Base-by-base conservation (phyloP, 371 early-diverging fungal species). In the Mortierella sp. region DNA sequence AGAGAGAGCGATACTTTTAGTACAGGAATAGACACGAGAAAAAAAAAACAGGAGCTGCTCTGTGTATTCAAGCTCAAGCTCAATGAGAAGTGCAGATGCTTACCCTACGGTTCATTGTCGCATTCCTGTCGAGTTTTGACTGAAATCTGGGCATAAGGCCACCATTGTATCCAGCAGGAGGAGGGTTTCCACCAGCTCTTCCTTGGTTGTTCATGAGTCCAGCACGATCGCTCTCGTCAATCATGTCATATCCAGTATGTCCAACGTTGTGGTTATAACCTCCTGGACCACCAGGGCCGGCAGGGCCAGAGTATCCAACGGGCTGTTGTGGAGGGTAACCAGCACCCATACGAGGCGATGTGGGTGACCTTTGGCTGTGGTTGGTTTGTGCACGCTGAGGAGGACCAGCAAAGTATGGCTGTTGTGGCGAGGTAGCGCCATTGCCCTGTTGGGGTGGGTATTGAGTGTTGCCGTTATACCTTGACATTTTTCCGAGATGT, bases 41-140 rank as follows among this genome's bases (percentile, higher is more conserved):
- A 59, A 59, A 63, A 28, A 47, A 49, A 49, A 47, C 30, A n/a
- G 49, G n/a, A n/a, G n/a, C n/a, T n/a, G n/a, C n/a, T n/a, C n/a
- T n/a, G n/a, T n/a, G n/a, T n/a, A n/a, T n/a, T 1, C 2, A 49
- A 49, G 51, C 20, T 3, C 51, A 49, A 49, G 51, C 16, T 16
- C 16, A 49, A 49, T 5, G 3, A n/a, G 51, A 49, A 11, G 51
- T 45, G 37, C 22, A 12, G 10, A 9, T 43, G 22, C 58, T 68
- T 72, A 72, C 77, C 58, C 72, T 64, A 37, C 77, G 77, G 68
- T 64, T 72, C 69, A 77, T 60, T 9, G 77, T 72, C 54, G 72
- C 57, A n/a, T 32, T 43, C 16, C 77, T 67, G 43, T 77, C 72
- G 16, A 77, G 64, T 47, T 64, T 77, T 4, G 77, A 77, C 2